phyloP scores from a whole-genome alignment of 371 early-diverging fungal species.

The Mucor piriformis region DNA sequence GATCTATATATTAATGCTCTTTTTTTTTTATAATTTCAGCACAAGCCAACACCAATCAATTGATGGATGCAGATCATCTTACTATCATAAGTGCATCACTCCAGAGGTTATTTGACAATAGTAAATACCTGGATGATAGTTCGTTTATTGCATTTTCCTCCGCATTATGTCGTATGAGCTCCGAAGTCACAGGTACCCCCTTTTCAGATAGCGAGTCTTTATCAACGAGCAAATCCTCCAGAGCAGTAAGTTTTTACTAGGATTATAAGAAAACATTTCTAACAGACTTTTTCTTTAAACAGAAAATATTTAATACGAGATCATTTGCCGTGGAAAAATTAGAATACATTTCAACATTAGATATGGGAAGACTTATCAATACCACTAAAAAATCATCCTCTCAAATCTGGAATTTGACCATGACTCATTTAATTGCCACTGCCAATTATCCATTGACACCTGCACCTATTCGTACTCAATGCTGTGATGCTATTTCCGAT shows the following conservation, averaged over 20 bases:
- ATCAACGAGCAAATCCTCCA: constrained; percentile 33
- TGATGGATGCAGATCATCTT: constrained; percentile 58
- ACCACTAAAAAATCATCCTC: constrained; percentile 38
- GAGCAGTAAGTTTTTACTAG: constrained; percentile 32
- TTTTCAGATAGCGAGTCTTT: constrained; percentile 35
- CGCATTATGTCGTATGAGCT: constrained; percentile 73
- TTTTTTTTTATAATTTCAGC: constrained; percentile 1
- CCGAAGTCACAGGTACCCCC: constrained; percentile 58
- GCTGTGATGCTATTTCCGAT: constrained; percentile 82
- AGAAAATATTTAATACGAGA: constrained; percentile 71
- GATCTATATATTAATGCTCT: no score
- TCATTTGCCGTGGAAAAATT: constrained; percentile 88
- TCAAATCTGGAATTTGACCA: constrained; percentile 72
- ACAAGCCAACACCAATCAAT: constrained; percentile 21
- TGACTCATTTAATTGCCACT: constrained; percentile 79
- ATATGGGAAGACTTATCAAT: constrained; percentile 70
- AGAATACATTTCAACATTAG: constrained; percentile 69
- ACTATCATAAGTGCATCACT: constrained; percentile 56
- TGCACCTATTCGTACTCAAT: constrained; percentile 73
- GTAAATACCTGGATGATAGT: constrained; percentile 61
- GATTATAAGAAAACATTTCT: background rate
- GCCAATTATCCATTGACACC: constrained; percentile 68
- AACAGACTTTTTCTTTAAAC: background rate
- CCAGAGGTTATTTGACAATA: constrained; percentile 76
- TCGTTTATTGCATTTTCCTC: constrained; percentile 71